Evolutionary conservation across 1,284 basidiomycete species (phyloP), one percentile per base, ranked within the genome.

Genomic region (Gymnopus androsaceus): DNA sequence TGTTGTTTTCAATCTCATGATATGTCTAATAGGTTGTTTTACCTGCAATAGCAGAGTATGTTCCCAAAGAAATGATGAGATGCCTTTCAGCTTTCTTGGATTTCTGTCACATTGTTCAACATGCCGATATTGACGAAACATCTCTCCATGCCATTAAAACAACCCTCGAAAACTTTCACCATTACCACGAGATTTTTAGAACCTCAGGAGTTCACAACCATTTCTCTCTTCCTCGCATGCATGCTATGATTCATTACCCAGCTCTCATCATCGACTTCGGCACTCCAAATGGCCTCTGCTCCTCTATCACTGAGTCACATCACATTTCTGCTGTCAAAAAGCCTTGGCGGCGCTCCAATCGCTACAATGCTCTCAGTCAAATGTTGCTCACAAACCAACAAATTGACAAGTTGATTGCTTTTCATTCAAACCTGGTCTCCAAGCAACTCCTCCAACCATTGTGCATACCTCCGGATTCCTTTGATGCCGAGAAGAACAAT

Each of bases 21-120:
- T 28, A 45, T 27, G n/a, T n/a, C n/a, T n/a, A n/a, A 19, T 23
- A 69, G 67, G 64, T 71, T 7, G 69, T 67, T 55, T 58, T 69
- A 1, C 61, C 69, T n/a, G 69, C 68, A 0, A 65, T 69, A 25
- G 54, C 48, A 0, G 66, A 63, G 6, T 61, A 64, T 56, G 58
- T 70, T 17, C 67, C 64, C 14, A 14, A 34, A 3, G 28, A 65
- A n/a, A 63, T 69, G 50, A 54, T 66, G 6, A 51, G 59, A 19
- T 55, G 63, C 4, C 19, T 73, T 7, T 17, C 58, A 0, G 62
- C 66, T 3, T 65, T 73, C 21, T 55, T 70, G 0, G 69, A 74
- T 27, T 71, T 72, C 51, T 71, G 66, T 57, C 74, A 75, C 47
- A 61, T 72, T 17, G 65, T 64, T 14, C 67, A 66, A 1, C 62